Percentiles rank a stretch among this genome's conserved stretches.
These are phyloP conservation scores for Tricholoma terreum DNA, from an alignment of 768 basidiomycete species.

Conservation along the genomic window DNA sequence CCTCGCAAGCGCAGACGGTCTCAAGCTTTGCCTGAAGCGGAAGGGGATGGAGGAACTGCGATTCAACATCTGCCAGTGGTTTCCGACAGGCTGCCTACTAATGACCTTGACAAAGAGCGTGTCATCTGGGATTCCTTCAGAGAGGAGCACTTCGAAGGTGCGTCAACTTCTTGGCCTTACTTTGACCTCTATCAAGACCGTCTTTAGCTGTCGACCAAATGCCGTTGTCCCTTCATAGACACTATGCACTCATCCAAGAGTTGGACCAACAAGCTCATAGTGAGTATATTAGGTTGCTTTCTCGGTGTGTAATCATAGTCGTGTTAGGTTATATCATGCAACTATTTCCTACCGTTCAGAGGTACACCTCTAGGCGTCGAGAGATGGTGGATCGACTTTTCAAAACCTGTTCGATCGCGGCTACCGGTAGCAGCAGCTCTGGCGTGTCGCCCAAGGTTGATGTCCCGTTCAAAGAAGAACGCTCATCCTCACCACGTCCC, in stretches of 20 bases:
- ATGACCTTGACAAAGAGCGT: constrained; percentile 47
- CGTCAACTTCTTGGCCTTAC: constrained; percentile 8
- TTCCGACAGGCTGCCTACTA: constrained; percentile 15
- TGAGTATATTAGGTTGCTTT: constrained; percentile 26
- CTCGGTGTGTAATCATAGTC: neutral
- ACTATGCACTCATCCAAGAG: constrained; percentile 67
- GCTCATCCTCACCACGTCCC: neutral
- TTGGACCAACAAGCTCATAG: constrained; percentile 65
- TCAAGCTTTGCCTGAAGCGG: constrained; percentile 34
- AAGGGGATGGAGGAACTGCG: constrained; percentile 10
- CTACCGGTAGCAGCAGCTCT: neutral
- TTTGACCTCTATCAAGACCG: neutral
- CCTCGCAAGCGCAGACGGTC: constrained; percentile 49
- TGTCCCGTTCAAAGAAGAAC: neutral
- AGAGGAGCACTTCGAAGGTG: constrained; percentile 80
- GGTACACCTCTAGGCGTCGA: constrained; percentile 40
- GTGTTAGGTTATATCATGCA: constrained; percentile 37
- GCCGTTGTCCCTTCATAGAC: constrained; percentile 70
- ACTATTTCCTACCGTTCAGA: constrained; percentile 42
- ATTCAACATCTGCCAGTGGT: constrained; percentile 5
- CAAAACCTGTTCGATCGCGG: neutral
- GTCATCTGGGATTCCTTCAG: constrained; percentile 73
- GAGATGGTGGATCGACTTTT: neutral
- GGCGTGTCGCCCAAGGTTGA: neutral
- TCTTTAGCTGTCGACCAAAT: constrained; percentile 70